Evolutionary conservation across 1,284 basidiomycete genomes (phyloP), one percentile per base, ranked within the genome.

Genomic region (Serendipita sp.): DNA sequence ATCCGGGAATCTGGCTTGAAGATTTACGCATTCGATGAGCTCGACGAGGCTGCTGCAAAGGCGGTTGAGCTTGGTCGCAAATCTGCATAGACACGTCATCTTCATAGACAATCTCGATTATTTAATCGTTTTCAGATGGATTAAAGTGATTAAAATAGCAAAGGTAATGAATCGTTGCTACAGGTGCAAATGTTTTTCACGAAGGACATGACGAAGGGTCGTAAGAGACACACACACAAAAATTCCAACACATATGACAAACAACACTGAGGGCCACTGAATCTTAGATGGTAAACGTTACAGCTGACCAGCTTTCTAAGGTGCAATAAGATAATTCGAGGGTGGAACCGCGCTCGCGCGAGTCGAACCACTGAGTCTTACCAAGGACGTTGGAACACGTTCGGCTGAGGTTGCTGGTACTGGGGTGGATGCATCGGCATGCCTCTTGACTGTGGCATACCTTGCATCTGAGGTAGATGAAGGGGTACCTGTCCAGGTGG

Each of bases 1-100:
- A 96, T 96, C 75, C 85, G 79, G 71, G 82, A 92, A 62, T 95
- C 92, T 53, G 92, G 92, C 61, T 78, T 99, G 70, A 91, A 93
- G 78, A 97, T 97, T 71, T 85, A 88, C 72, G 82, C 93, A 43
- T 93, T 90, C 73, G 92, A 94, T 71, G 80, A 83, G 68, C 79
- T 91, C 42, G 90, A 93, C 69, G 85, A 89, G 63, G 91, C 93
- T 64, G 92, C 92, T 34, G 80, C 87, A 72, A 83, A 86, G 70
- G 92, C 93, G 61, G 92, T 91, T 64, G 78, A 88, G 75, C 74
- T 90, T 62, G 70, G 87, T 82, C 67, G 66, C 53, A 22, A 10
- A 4, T 10, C 53, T 58, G 53, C 53, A 29, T 61, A 64, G 53
- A 63, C 55, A 29, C 1, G 62, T 30, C 43, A 49, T 64, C 6